Conservation (phyloP, 495 filamentous ascomycete genomes). For the Aspergillus asperescens region DNA sequence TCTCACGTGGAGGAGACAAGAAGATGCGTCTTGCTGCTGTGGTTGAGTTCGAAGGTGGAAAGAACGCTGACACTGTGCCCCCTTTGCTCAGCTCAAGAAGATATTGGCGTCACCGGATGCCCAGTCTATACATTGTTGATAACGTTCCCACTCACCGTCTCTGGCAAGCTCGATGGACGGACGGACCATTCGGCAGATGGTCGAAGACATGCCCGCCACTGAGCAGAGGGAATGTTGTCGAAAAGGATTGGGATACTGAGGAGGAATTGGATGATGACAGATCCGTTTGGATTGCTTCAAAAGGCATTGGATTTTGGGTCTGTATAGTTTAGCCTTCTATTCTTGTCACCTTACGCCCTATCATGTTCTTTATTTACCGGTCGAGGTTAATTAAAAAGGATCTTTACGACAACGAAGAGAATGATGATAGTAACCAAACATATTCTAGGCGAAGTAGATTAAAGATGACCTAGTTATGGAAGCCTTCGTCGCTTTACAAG, state of each 20-base stretch:
- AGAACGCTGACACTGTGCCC: neutral
- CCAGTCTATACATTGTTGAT: neutral
- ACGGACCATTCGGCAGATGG: neutral
- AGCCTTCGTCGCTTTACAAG: slow-evolving; percentile 17
- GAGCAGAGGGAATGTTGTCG: neutral
- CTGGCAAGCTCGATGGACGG: neutral
- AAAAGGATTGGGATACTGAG: neutral
- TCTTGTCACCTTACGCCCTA: no score
- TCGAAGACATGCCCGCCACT: neutral
- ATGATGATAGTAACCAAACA: no score
- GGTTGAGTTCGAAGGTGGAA: neutral
- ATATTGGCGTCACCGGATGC: neutral
- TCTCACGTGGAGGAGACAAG: neutral
- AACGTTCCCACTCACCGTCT: neutral
- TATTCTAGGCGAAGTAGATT: no score
- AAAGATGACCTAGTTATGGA: neutral
- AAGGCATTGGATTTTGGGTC: neutral
- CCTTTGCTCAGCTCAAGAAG: neutral
- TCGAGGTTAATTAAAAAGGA: no score
- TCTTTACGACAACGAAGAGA: no score
- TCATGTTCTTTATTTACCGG: no score
- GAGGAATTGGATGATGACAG: neutral
- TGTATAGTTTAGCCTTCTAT: neutral
- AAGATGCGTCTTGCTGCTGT: neutral
- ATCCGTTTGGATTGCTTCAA: neutral